Base-by-base conservation (phyloP, 1,284 basidiomycete genomes). In the Apiotrichum domesticum region DNA sequence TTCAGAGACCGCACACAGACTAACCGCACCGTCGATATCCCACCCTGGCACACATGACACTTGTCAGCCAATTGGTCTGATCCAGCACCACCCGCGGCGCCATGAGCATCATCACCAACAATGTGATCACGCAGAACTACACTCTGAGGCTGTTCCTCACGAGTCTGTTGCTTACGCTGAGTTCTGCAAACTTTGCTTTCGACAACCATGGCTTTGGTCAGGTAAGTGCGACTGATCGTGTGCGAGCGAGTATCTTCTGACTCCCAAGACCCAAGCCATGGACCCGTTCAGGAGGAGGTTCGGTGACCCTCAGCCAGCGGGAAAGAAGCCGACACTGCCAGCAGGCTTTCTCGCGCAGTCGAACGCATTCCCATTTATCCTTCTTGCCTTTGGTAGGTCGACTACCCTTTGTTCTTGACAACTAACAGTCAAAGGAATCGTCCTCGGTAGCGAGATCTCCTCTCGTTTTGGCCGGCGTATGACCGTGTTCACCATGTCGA, bases 191-290 rank as follows among this genome's bases (percentile, higher is more conserved):
- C 47, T 61, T 47, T 45, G 49, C 40, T 9, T 49, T 55, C 29
- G 50, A 55, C 54, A 55, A 49, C 29, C 50, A 52, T 15, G 48
- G 53, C 44, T 49, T 61, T 49, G 37, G 43, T 29, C 52, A 57
- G 39, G 42, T 53, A 46, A 13, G 41, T 7, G 29, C 3, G 3
- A 29, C 29, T 29, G 29, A 29, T 29, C 29, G 29, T 29, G 29
- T 29, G 29, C 29, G 29, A 29, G 29, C 5, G 8, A 5, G 13
- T 15, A 40, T 15, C 5, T n/a, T 14, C 53, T 54, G 29, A 54
- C 42, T 10, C 37, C 37, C 11, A 44, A 57, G 52, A 61, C 59
- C 9, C 59, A 61, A 37, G 59, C 59, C 4, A 61, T 61, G 59
- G 46, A 15, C 10, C 50, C 59, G n/a, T 61, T 61, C 46, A 52